phyloP scores from a whole-genome alignment of 1,139 yeast species.

The Candida sp. region DNA sequence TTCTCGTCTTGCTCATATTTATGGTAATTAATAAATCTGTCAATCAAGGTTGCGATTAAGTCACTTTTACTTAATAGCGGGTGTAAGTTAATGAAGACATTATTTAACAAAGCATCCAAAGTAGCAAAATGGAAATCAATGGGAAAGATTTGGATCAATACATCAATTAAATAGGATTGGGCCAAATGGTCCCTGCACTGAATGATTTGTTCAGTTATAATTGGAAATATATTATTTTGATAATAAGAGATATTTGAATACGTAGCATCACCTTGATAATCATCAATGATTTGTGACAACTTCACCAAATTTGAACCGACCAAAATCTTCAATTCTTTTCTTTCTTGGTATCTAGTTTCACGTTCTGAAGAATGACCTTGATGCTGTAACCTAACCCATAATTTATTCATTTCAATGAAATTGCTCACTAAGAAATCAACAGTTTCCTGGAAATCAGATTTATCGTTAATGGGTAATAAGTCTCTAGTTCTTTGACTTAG shows the following conservation, averaged over 20 bases:
- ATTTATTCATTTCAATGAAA: constrained; percentile 94
- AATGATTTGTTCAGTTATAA: constrained; percentile 82
- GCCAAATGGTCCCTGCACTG: constrained; percentile 93
- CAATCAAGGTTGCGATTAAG: constrained; percentile 66
- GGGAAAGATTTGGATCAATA: constrained; percentile 89
- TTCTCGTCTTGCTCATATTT: constrained; percentile 18
- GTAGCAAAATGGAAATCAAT: constrained; percentile 86
- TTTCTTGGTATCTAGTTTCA: constrained; percentile 68
- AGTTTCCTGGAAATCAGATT: constrained; percentile 58
- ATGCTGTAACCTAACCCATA: constrained; percentile 96
- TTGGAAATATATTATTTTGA: constrained; percentile 65
- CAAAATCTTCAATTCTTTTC: constrained; percentile 85
- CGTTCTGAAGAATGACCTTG: constrained; percentile 92
- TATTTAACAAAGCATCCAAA: constrained; percentile 59
- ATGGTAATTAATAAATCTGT: constrained; percentile 64
- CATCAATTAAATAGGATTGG: constrained; percentile 87
- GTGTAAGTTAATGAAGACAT: constrained; percentile 60
- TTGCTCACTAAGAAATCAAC: constrained; percentile 75
- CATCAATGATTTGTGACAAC: constrained; percentile 80
- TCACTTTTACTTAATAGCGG: constrained; percentile 68
- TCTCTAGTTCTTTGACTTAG: constrained; percentile 81
- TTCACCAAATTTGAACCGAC: constrained; percentile 93
- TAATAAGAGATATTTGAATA: constrained; percentile 47
- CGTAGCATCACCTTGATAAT: constrained; percentile 41
- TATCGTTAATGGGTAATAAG: constrained; percentile 48